phyloP scores from a whole-genome alignment of 805 yeast genomes.

The Torulaspora franciscae region DNA sequence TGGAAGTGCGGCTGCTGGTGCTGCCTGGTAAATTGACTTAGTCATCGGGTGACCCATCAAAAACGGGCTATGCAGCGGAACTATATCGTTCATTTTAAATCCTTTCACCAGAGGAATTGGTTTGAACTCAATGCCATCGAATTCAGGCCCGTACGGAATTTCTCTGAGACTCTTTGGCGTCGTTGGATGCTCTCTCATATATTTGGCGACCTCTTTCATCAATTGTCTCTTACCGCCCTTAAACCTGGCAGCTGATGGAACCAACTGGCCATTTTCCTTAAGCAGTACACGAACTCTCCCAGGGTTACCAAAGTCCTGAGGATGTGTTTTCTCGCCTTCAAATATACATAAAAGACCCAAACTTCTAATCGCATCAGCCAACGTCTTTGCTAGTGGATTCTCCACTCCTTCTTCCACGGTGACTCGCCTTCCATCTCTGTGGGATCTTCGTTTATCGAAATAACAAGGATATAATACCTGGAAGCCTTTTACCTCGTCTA shows the following conservation, averaged over 20 bases:
- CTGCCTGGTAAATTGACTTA: conserved; percentile 56
- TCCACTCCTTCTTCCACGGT: conserved; percentile 61
- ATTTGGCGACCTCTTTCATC: conserved; percentile 54
- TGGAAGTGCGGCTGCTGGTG: conserved; percentile 42
- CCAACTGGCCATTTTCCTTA: conserved; percentile 46
- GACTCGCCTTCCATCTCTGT: conserved; percentile 80
- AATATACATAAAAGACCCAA: conserved; percentile 41
- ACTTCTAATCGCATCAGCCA: conserved; percentile 62
- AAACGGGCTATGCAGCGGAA: conserved; percentile 80
- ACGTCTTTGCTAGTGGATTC: conserved; percentile 81
- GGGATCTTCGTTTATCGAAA: conserved; percentile 74
- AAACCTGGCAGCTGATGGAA: conserved; percentile 22
- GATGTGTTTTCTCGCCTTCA: conserved; percentile 84
- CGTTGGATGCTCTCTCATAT: conserved; percentile 64
- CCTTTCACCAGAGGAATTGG: conserved; percentile 78
- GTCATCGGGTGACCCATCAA: conserved; percentile 82
- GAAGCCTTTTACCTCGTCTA: conserved; percentile 60
- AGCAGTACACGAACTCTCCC: conserved; percentile 85
- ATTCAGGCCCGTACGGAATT: conserved; percentile 62
- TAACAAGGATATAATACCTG: conserved; percentile 87
- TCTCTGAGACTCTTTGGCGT: conserved; percentile 57
- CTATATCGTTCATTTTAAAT: conserved; percentile 76
- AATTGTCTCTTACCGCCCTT: conserved; percentile 58
- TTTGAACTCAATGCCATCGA: conserved; percentile 49
- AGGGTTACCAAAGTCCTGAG: conserved; percentile 95